phyloP scores from a whole-genome alignment of 2,329 filamentous ascomycete genomes.

The Cladophialophora immunda region DNA sequence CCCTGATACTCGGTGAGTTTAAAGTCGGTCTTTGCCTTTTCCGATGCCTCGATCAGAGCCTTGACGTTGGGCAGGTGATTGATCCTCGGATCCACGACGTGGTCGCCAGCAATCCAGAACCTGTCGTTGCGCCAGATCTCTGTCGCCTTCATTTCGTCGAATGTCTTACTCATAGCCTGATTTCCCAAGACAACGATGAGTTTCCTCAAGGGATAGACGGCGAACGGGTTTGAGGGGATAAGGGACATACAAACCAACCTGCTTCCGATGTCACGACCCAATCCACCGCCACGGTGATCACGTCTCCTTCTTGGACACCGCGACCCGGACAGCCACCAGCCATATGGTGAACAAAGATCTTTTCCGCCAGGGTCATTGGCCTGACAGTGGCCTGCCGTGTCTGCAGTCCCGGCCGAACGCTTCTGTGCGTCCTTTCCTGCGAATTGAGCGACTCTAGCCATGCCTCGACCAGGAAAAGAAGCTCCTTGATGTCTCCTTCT shows the following conservation, averaged over 20 bases:
- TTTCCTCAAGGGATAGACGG: conserved; percentile 5
- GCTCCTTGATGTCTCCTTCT: conserved; percentile 23
- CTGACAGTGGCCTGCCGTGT: neutral
- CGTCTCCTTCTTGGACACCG: conserved; percentile 49
- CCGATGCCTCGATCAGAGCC: conserved; percentile 48
- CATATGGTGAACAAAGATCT: conserved; percentile 56
- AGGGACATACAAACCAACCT: conserved; percentile 47
- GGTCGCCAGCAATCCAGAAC: conserved; percentile 61
- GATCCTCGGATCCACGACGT: conserved; percentile 57
- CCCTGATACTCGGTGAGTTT: conserved; percentile 56
- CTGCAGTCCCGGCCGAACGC: conserved; percentile 1
- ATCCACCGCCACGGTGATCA: conserved; percentile 54
- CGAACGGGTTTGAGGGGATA: no score
- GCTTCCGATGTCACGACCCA: conserved; percentile 57
- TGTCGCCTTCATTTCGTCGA: conserved; percentile 50
- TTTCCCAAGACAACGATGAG: neutral
- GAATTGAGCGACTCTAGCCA: conserved; percentile 44
- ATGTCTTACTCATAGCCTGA: conserved; percentile 53
- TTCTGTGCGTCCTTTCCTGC: conserved; percentile 26
- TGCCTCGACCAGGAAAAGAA: conserved; percentile 41
- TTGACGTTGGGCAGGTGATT: conserved; percentile 47
- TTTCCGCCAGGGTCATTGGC: conserved; percentile 55
- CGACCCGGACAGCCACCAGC: conserved; percentile 34
- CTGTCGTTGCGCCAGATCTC: conserved; percentile 59
- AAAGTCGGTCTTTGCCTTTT: conserved; percentile 50